Evolutionary conservation across 2,329 filamentous ascomycete species (phyloP).

Genomic region (Pseudogymnoascus sp.): DNA sequence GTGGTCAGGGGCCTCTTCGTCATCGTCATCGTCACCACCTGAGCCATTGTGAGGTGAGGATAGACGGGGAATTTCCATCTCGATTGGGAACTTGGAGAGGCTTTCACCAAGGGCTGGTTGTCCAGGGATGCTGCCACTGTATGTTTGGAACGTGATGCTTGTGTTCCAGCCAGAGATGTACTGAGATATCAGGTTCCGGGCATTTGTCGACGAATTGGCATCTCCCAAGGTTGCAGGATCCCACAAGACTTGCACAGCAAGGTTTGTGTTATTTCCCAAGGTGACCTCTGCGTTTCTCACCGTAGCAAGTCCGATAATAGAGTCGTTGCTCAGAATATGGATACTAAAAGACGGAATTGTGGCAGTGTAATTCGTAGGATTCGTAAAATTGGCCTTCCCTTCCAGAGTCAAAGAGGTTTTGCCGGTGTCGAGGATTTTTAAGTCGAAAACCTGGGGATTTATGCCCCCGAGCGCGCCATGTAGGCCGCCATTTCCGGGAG

Average conservation of each 20-base stretch:
- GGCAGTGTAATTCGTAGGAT: constrained; percentile 81
- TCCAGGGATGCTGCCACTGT: constrained; percentile 64
- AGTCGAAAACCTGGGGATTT: constrained; percentile 58
- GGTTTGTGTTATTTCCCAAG: constrained; percentile 63
- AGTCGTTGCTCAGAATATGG: constrained; percentile 65
- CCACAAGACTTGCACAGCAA: constrained; percentile 65
- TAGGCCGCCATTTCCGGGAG: constrained; percentile 44
- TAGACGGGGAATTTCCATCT: constrained; percentile 63
- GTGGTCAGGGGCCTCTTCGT: constrained; percentile 40
- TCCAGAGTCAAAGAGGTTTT: constrained; percentile 62
- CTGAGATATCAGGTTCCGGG: constrained; percentile 68
- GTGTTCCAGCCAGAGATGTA: constrained; percentile 87
- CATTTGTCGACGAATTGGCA: constrained; percentile 50
- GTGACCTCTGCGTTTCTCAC: constrained; percentile 55
- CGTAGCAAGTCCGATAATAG: constrained; percentile 67
- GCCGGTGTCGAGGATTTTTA: constrained; percentile 67
- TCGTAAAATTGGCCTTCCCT: constrained; percentile 74
- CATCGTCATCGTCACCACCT: constrained; percentile 30
- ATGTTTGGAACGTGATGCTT: constrained; percentile 64
- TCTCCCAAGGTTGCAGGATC: constrained; percentile 59
- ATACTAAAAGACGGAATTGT: constrained; percentile 73
- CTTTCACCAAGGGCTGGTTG: constrained; percentile 65
- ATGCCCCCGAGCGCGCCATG: constrained; percentile 35
- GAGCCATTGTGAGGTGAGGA: constrained; percentile 43
- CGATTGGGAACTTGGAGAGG: constrained; percentile 63